Conservation (phyloP, 1,284 basidiomycete genomes). For the Leccinum proximum region DNA sequence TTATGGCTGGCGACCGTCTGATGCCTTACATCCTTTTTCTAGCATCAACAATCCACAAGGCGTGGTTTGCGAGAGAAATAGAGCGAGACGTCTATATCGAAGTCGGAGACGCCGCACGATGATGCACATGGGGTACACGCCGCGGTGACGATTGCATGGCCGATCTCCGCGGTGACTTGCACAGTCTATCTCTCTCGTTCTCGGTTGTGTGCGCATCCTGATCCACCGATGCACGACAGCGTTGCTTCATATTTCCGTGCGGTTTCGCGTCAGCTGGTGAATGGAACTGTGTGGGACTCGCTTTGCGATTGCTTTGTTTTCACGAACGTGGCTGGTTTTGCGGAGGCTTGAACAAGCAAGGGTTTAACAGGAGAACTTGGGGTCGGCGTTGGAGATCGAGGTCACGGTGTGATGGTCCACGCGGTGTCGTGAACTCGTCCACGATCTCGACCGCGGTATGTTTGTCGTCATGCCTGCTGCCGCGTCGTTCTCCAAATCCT, state of each 20-base stretch:
- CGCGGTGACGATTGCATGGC: conserved; percentile 26
- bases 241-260: conserved; percentile 7
- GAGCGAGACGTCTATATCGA: neutral
- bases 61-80: neutral
- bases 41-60: neutral
- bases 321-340: neutral
- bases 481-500: neutral
- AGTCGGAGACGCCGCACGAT: conserved; percentile 17
- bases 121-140: conserved; percentile 1
- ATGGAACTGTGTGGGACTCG: conserved; percentile 12
- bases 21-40: neutral
- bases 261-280: neutral
- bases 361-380: conserved; percentile 13
- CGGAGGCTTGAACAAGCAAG: conserved; percentile 1
- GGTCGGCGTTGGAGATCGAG: conserved; percentile 21
- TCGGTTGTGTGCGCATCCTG: conserved; percentile 6
- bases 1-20: neutral
- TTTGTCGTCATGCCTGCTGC: neutral
- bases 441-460: conserved; percentile 14
- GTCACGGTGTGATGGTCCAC: conserved; percentile 14
- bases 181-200: conserved; percentile 6
- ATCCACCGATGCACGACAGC: conserved; percentile 5
- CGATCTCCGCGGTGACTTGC: conserved; percentile 31
- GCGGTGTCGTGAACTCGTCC: conserved; percentile 24
- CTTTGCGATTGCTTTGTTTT: neutral